phyloP scores from a whole-genome alignment of 441 rosid species.

The Biscutella laevigata region DNA sequence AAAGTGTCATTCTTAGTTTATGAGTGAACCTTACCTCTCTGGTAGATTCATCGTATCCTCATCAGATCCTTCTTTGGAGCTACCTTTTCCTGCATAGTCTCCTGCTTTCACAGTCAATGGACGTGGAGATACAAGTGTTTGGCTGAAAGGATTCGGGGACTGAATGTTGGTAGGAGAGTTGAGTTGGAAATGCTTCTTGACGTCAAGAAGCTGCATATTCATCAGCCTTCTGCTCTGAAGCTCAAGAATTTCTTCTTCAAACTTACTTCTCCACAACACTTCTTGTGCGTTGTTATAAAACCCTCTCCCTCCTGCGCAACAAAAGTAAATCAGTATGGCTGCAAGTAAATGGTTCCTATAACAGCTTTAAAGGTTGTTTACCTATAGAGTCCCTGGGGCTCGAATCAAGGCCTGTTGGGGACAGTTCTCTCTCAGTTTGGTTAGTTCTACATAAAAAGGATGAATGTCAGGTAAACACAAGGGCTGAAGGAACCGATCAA shows the following conservation, averaged over 20 bases:
- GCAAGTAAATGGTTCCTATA: neutral
- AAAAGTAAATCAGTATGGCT: neutral
- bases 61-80: constrained; percentile 40
- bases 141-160: constrained; percentile 43
- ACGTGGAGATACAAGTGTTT: constrained; percentile 38
- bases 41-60: constrained; percentile 34
- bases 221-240: constrained; percentile 59
- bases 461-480: neutral
- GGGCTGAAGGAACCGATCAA: neutral
- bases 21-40: constrained; percentile 36
- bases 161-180: constrained; percentile 45
- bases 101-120: constrained; percentile 20
- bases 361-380: constrained; percentile 17
- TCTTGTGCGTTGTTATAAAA: constrained; percentile 51
- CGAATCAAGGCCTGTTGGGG: constrained; percentile 64
- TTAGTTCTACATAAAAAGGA: constrained; percentile 14
- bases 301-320: constrained; percentile 40
- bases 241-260: constrained; percentile 65
- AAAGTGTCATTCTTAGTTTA: neutral
- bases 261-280: constrained; percentile 47
- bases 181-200: constrained; percentile 47
- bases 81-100: constrained; percentile 24
- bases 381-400: constrained; percentile 45
- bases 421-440: constrained; percentile 20
- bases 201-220: constrained; percentile 66